phyloP scores from a whole-genome alignment of 495 filamentous ascomycete genomes.

The Trichoderma erinaceum region DNA sequence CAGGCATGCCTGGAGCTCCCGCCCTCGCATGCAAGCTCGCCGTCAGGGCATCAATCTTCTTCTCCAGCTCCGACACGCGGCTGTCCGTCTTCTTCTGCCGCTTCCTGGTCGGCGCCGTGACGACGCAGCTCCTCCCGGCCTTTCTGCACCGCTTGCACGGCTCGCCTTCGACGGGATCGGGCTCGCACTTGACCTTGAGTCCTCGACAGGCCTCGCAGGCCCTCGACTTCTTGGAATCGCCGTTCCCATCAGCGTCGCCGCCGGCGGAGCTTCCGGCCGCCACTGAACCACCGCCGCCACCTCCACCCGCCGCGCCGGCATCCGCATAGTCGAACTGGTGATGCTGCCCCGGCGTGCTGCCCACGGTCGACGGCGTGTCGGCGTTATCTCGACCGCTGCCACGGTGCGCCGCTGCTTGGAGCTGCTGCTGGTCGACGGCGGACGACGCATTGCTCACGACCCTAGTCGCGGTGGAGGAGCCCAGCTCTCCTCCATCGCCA shows the following conservation, averaged over 20 bases:
- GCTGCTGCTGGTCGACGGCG: neutral
- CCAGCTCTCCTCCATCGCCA: neutral
- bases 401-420: neutral
- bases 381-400: neutral
- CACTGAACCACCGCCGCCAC: neutral
- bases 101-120: constrained; percentile 78
- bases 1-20: constrained; percentile 14
- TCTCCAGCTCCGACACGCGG: constrained; percentile 86
- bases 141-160: constrained; percentile 86
- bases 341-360: constrained; percentile 11
- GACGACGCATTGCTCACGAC: neutral
- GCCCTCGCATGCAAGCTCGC: constrained; percentile 60
- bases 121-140: constrained; percentile 68
- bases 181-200: constrained; percentile 86
- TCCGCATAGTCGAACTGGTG: neutral
- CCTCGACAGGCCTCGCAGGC: constrained; percentile 89
- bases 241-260: constrained; percentile 11
- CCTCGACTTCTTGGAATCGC: constrained; percentile 54
- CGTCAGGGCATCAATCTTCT: constrained; percentile 86
- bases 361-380: constrained; percentile 11
- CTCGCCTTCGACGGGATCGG: constrained; percentile 52
- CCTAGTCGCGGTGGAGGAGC: neutral
- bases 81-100: constrained; percentile 91
- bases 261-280: neutral
- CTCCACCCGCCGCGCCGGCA: neutral